Evolutionary conservation across 306 rosid genomes (phyloP).

Genomic region (Sicyos baderoa): DNA sequence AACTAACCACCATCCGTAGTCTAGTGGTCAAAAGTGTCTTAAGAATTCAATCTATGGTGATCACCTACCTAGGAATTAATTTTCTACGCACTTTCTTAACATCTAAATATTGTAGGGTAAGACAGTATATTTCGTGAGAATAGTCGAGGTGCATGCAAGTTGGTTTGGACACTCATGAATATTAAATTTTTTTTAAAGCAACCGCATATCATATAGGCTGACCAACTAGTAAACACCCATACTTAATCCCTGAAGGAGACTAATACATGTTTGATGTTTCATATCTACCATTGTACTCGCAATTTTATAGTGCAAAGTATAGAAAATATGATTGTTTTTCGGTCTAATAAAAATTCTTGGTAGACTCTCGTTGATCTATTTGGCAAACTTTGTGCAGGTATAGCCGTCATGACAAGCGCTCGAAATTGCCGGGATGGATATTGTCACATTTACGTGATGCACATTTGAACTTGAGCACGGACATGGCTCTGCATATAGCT

Average conservation of each 20-base stretch:
- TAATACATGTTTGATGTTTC: neutral
- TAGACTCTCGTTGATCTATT: neutral
- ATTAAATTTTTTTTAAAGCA: too few species aligned
- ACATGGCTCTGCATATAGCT: slow-evolving; percentile 94
- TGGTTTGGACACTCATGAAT: too few species aligned
- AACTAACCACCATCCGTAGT: neutral
- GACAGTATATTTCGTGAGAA: too few species aligned
- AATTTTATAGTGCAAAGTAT: neutral
- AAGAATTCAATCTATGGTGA: too few species aligned
- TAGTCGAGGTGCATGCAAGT: too few species aligned
- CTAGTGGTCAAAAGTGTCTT: too few species aligned
- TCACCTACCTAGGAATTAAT: too few species aligned
- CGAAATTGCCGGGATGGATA: slow-evolving; percentile 94
- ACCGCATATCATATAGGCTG: neutral
- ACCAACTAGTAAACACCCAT: neutral
- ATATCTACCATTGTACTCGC: neutral
- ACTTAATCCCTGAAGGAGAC: neutral
- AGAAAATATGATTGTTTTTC: neutral
- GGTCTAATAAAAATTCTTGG: neutral
- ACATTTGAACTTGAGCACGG: slow-evolving; percentile 89
- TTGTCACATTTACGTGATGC: slow-evolving; percentile 88
- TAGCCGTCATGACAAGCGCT: slow-evolving; percentile 93
- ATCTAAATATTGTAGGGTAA: too few species aligned
- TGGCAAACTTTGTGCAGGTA: slow-evolving; percentile 40
- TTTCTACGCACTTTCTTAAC: too few species aligned